phyloP scores from a whole-genome alignment of 352 stramenopile genomes.

The Globisporangium spiculum region DNA sequence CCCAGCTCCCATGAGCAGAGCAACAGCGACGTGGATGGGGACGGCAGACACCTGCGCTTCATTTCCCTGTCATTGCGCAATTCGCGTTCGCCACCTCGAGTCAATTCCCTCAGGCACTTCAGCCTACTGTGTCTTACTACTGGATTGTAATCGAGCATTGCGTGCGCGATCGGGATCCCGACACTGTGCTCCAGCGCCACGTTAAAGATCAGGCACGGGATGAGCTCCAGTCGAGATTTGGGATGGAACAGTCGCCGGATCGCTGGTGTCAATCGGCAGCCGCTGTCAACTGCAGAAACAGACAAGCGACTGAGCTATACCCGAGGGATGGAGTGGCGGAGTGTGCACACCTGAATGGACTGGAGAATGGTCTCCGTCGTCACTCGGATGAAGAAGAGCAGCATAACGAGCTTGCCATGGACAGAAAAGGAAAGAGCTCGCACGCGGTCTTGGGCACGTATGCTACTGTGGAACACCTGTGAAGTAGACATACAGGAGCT shows the following conservation, averaged over 20 bases:
- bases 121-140: neutral
- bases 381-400: slow-evolving; percentile 20
- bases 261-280: slow-evolving; percentile 38
- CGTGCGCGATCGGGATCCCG: slow-evolving; percentile 25
- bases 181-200: slow-evolving; percentile 35
- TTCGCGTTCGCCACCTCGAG: no score
- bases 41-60: no score
- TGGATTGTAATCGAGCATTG: slow-evolving; percentile 26
- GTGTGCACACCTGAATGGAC: slow-evolving; percentile 22
- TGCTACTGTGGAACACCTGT: neutral
- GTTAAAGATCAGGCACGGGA: slow-evolving; percentile 33
- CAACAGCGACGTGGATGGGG: no score
- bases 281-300: slow-evolving; percentile 23
- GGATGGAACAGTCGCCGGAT: slow-evolving; percentile 16
- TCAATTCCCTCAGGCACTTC: neutral
- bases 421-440: slow-evolving; percentile 20
- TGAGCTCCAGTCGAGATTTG: slow-evolving; percentile 20
- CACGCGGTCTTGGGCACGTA: neutral
- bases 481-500: neutral
- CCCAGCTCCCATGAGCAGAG: no score
- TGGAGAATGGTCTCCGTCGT: slow-evolving; percentile 18
- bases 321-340: slow-evolving; percentile 21
- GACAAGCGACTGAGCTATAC: slow-evolving; percentile 27
- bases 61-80: no score
- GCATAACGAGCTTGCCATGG: slow-evolving; percentile 17